phyloP scores from a whole-genome alignment of 2,329 filamentous ascomycete species.

The Diaporthe vexans region DNA sequence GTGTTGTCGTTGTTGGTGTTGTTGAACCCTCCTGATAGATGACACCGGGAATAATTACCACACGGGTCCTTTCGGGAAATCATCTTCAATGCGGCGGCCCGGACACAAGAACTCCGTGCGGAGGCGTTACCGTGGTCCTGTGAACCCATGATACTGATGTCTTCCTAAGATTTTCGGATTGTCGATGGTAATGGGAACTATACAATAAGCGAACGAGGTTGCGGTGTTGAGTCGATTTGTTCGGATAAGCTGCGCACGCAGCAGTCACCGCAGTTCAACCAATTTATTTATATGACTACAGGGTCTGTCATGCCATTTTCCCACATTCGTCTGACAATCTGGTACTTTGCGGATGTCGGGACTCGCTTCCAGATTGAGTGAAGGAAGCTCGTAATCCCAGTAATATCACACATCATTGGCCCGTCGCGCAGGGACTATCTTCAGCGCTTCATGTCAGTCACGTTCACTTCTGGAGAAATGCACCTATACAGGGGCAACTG shows the following conservation, averaged over 20 bases:
- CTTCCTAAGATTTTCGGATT: background rate
- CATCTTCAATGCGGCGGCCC: too few relatives aligned
- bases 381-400: background rate
- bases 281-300: background rate
- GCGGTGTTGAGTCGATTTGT: background rate
- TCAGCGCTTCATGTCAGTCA: too few relatives aligned
- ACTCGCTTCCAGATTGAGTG: background rate
- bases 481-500: too few relatives aligned
- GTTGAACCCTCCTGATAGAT: too few relatives aligned
- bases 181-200: background rate
- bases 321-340: background rate
- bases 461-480: too few relatives aligned
- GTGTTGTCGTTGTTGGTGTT: too few relatives aligned
- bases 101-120: too few relatives aligned
- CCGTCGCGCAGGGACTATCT: background rate
- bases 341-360: background rate
- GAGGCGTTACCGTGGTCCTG: too few relatives aligned
- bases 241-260: background rate
- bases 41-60: too few relatives aligned
- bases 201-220: background rate
- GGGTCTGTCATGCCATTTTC: background rate
- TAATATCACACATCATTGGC: background rate
- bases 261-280: background rate
- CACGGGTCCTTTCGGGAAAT: too few relatives aligned
- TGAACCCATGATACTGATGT: too few relatives aligned